Conservation (phyloP, 208 protist genomes). For the Trypanosomatidae sp. region DNA sequence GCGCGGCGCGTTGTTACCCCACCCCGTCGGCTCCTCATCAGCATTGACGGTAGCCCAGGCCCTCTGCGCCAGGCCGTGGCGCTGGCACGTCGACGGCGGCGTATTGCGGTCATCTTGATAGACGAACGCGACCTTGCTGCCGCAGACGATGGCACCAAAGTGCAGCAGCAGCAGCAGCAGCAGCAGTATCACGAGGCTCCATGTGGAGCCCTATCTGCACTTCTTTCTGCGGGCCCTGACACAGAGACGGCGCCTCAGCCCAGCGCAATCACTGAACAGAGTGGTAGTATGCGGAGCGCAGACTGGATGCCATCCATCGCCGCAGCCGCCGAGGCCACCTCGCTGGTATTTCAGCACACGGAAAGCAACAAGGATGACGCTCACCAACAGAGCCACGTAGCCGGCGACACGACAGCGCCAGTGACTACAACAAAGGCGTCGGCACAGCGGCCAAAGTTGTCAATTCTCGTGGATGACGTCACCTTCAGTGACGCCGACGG, state of each 20-base stretch:
- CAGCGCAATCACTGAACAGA: neutral
- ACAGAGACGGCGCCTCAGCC: neutral
- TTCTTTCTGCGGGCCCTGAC: neutral
- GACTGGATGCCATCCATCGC: neutral
- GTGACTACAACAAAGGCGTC: neutral
- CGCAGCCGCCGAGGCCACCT: neutral
- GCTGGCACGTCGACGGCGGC: slow-evolving; percentile 17
- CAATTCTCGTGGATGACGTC: slow-evolving; percentile 13
- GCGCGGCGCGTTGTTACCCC: slow-evolving; percentile 3
- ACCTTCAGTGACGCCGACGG: neutral
- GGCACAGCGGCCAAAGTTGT: slow-evolving; percentile 4
- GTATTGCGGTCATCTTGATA: slow-evolving; percentile 25
- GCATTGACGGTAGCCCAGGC: slow-evolving; percentile 14
- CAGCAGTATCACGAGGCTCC: neutral
- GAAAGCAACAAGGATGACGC: neutral
- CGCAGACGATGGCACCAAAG: neutral
- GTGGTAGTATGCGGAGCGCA: neutral
- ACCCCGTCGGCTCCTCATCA: slow-evolving; percentile 18
- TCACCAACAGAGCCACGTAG: neutral
- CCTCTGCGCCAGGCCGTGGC: slow-evolving; percentile 25
- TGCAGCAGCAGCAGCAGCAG: neutral
- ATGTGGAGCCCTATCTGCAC: neutral
- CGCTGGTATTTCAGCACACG: neutral
- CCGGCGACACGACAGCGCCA: neutral
- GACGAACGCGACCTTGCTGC: slow-evolving; percentile 18